Conservation (phyloP, 345 rosid species). For the Populus alba region DNA sequence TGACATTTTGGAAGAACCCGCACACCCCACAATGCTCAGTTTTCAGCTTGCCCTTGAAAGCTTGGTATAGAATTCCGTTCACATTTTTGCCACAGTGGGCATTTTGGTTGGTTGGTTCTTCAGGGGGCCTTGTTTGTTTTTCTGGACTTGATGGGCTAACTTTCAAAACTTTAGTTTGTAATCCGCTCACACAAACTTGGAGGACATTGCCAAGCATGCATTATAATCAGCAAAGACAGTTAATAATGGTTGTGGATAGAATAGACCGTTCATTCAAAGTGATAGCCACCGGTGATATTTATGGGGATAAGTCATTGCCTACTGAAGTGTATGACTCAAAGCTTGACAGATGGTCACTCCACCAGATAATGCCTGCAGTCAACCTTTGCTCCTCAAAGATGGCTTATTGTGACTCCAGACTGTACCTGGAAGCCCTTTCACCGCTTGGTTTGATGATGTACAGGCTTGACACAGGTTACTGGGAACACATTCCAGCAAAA, state of each 20-base stretch:
- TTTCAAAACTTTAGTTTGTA: conserved; percentile 80
- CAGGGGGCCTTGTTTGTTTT: conserved; percentile 87
- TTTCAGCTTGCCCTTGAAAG: conserved; percentile 83
- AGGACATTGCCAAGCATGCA: conserved; percentile 83
- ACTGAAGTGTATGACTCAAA: conserved; percentile 92
- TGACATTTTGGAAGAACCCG: conserved; percentile 90
- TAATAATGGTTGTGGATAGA: conserved; percentile 85
- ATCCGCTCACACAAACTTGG: conserved; percentile 85
- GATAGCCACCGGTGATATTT: conserved; percentile 84
- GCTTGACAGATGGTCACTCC: conserved; percentile 66
- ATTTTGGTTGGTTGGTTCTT: conserved; percentile 88
- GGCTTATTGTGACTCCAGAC: conserved; percentile 87
- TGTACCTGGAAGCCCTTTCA: conserved; percentile 90
- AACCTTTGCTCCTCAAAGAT: conserved; percentile 92
- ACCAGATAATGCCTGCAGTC: conserved; percentile 93
- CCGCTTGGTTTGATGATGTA: conserved; percentile 97
- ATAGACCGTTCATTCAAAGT: conserved; percentile 72
- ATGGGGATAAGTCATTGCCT: conserved; percentile 80
- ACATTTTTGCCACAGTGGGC: conserved; percentile 91
- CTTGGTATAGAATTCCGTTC: conserved; percentile 91
- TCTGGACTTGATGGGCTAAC: conserved; percentile 85
- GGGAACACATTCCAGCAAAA: conserved; percentile 95
- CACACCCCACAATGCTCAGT: conserved; percentile 83
- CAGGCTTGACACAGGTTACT: conserved; percentile 64
- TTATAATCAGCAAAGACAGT: conserved; percentile 78